A percentile compares a stretch with the other conserved stretches of the same genome.
Conservation (phyloP, 1,284 basidiomycete genomes). For the Heterobasidion occidentale region DNA sequence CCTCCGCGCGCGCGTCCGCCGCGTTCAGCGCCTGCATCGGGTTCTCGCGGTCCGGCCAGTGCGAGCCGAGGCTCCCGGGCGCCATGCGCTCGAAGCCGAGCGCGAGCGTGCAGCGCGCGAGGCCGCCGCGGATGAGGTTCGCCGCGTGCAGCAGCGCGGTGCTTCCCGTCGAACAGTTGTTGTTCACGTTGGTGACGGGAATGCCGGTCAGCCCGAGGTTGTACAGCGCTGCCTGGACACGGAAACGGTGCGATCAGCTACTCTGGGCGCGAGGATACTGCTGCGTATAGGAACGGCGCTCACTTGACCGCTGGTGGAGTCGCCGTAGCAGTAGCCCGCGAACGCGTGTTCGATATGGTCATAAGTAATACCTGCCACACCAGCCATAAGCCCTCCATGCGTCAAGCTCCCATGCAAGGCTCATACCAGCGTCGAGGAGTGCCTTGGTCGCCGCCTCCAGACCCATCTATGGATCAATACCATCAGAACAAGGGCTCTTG, state of each 20-base stretch:
- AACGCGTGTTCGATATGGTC: conserved; percentile 70
- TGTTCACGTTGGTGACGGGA: conserved; percentile 83
- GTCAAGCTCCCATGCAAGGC: not conserved
- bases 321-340: conserved; percentile 77
- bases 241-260: not conserved
- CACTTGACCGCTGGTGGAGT: conserved; percentile 77
- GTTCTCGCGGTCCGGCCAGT: conserved; percentile 58
- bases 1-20: conserved; percentile 46
- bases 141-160: conserved; percentile 69
- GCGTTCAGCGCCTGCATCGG: conserved; percentile 45
- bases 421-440: conserved; percentile 70
- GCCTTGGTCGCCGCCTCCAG: conserved; percentile 82
- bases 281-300: conserved; percentile 4
- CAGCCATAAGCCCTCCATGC: not conserved
- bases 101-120: conserved; percentile 72
- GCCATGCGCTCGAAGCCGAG: conserved; percentile 86
- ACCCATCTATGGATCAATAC: conserved; percentile 45
- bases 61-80: conserved; percentile 58
- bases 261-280: not conserved
- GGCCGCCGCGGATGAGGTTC: conserved; percentile 59
- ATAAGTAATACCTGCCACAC: conserved; percentile 61
- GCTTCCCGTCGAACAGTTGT: conserved; percentile 77
- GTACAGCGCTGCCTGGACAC: conserved; percentile 66
- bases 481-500: too few species aligned
- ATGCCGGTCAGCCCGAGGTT: conserved; percentile 81